Percentiles rank a stretch among this genome's conserved stretches.
phyloP scores from a whole-genome alignment of 2,329 filamentous ascomycete genomes.

The Magnaporthiopsis poae region DNA sequence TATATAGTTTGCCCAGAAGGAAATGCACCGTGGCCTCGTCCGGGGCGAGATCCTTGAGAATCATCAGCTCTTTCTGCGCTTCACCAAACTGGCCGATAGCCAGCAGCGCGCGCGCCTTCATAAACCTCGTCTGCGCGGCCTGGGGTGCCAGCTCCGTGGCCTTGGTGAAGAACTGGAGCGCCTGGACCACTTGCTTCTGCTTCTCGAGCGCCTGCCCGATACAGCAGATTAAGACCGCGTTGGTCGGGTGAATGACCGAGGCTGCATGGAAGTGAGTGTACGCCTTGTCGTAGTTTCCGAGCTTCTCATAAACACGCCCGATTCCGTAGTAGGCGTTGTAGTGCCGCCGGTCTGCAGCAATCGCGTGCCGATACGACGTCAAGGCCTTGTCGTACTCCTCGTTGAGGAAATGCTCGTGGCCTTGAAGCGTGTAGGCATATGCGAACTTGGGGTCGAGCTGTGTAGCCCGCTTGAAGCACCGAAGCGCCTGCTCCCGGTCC shows the following conservation, averaged over 20 bases:
- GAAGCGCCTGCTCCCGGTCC: slow-evolving; percentile 87
- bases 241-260: slow-evolving; percentile 81
- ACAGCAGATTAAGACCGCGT: slow-evolving; percentile 83
- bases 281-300: slow-evolving; percentile 83
- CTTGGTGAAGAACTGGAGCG: slow-evolving; percentile 70
- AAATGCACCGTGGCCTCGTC: slow-evolving; percentile 96
- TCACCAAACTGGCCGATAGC: slow-evolving; percentile 59
- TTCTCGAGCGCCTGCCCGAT: slow-evolving; percentile 86
- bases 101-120: slow-evolving; percentile 81
- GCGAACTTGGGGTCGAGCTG: slow-evolving; percentile 84
- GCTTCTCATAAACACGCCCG: slow-evolving; percentile 72
- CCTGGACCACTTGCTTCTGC: slow-evolving; percentile 69
- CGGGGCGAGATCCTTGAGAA: slow-evolving; percentile 83
- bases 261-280: slow-evolving; percentile 86
- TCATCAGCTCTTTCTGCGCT: slow-evolving; percentile 71
- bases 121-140: slow-evolving; percentile 77
- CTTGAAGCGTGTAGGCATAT: slow-evolving; percentile 90
- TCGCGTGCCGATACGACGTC: slow-evolving; percentile 73
- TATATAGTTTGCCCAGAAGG: slow-evolving; percentile 75
- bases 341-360: slow-evolving; percentile 76
- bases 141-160: slow-evolving; percentile 74
- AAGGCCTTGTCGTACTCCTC: slow-evolving; percentile 96
- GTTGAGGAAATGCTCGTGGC: slow-evolving; percentile 89
- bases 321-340: slow-evolving; percentile 98
- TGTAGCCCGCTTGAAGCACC: slow-evolving; percentile 88